A percentile compares a stretch with the other conserved stretches of the same genome.
Evolutionary conservation across 768 basidiomycete genomes (phyloP).

Genomic region (Phaeotremella fagi): DNA sequence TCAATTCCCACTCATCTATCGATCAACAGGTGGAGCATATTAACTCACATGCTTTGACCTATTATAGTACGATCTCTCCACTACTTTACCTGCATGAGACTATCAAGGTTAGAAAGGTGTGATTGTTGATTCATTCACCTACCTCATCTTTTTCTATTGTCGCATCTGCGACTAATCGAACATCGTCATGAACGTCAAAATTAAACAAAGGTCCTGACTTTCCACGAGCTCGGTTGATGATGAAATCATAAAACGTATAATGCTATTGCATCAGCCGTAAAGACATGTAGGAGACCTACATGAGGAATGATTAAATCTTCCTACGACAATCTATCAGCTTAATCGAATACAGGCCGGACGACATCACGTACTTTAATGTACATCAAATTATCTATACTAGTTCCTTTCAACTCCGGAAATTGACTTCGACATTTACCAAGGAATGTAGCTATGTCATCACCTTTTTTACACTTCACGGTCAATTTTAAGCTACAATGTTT

Average conservation of each 20-base stretch:
- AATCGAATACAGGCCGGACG: slow-evolving; percentile 1
- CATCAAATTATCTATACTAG: slow-evolving; percentile 95
- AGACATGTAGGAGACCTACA: slow-evolving; percentile 52
- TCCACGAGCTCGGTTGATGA: slow-evolving; percentile 94
- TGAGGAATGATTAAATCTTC: slow-evolving; percentile 98
- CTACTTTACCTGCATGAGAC: slow-evolving; percentile 92
- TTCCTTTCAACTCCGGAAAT: slow-evolving; percentile 82
- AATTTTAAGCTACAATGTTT: not conserved
- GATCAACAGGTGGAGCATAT: not conserved
- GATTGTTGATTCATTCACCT: slow-evolving; percentile 9
- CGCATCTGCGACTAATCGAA: slow-evolving; percentile 87
- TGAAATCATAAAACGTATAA: slow-evolving; percentile 96
- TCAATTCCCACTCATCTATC: not conserved
- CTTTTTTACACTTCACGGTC: slow-evolving; percentile 80
- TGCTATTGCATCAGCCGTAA: not conserved
- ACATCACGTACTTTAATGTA: slow-evolving; percentile 79
- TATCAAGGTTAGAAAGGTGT: slow-evolving; percentile 1
- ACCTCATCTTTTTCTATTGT: slow-evolving; percentile 97
- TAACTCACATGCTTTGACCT: slow-evolving; percentile 70
- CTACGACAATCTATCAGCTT: not conserved
- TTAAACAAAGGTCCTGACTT: slow-evolving; percentile 97
- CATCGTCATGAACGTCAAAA: slow-evolving; percentile 98
- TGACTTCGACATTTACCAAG: slow-evolving; percentile 89
- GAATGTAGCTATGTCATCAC: slow-evolving; percentile 79
- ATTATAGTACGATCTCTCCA: slow-evolving; percentile 91